A percentile compares a stretch with the other conserved stretches of the same genome.
phyloP scores from a whole-genome alignment of 208 protist species.

The Jaenimonas drosophilae region DNA sequence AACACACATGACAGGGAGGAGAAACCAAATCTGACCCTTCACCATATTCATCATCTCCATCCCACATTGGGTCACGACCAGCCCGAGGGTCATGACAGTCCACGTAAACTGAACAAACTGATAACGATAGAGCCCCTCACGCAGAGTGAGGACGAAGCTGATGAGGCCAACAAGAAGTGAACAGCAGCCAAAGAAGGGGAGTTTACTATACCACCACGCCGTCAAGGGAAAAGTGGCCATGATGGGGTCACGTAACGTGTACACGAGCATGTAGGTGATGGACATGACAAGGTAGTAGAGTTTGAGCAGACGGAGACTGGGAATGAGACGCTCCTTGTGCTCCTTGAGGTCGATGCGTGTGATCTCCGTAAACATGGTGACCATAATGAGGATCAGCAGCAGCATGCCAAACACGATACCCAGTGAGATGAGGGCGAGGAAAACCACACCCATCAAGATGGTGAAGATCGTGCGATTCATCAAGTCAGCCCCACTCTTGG shows the following conservation, averaged over 20 bases:
- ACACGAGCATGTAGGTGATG: conserved; percentile 25
- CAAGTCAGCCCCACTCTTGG: too few species aligned
- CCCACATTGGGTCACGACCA: conserved; percentile 52
- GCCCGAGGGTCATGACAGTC: conserved; percentile 78
- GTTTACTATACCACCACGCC: conserved; percentile 25
- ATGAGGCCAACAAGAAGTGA: conserved; percentile 69
- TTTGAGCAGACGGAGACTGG: conserved; percentile 60
- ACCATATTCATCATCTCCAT: conserved; percentile 77
- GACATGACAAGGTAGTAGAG: conserved; percentile 64
- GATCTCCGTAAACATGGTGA: conserved; percentile 84
- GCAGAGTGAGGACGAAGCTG: conserved; percentile 78
- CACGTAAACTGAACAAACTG: conserved; percentile 89
- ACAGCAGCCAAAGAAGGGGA: conserved; percentile 60
- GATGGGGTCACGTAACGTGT: conserved; percentile 46
- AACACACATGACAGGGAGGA: conserved; percentile 82
- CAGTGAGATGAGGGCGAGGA: conserved; percentile 63
- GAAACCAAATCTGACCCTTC: conserved; percentile 89
- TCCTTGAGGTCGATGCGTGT: conserved; percentile 76
- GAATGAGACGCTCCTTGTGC: conserved; percentile 68
- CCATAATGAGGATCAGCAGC: conserved; percentile 52
- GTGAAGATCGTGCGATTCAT: conserved; percentile 81
- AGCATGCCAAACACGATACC: conserved; percentile 62
- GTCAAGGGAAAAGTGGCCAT: conserved; percentile 45
- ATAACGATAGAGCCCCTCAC: conserved; percentile 84
- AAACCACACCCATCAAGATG: conserved; percentile 81